Conservation (phyloP, 352 stramenopile genomes). For the Phytophthora fragariae region DNA sequence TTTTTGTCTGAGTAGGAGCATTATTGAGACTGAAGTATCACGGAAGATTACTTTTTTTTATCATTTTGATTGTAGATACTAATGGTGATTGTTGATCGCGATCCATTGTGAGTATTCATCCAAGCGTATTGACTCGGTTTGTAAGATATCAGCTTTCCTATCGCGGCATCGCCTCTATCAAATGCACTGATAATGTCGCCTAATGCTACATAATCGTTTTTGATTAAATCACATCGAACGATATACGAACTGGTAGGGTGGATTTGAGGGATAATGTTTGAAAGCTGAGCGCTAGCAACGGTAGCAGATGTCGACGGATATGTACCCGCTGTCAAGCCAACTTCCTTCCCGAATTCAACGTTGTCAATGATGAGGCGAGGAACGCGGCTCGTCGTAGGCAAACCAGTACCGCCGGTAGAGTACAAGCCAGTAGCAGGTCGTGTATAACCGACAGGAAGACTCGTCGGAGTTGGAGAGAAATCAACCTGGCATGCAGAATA, state of each 20-base stretch:
- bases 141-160: constrained; percentile 22
- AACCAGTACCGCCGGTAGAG: constrained; percentile 6
- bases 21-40: constrained; percentile 3
- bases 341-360: constrained; percentile 11
- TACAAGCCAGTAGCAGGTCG: constrained; percentile 13
- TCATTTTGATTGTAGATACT: constrained; percentile 21
- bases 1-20: constrained; percentile 19
- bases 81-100: constrained; percentile 11
- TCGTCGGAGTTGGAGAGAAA: background rate
- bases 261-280: constrained; percentile 14
- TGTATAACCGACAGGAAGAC: constrained; percentile 2
- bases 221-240: constrained; percentile 28
- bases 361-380: constrained; percentile 32
- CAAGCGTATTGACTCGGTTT: constrained; percentile 23
- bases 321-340: constrained; percentile 12
- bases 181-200: constrained; percentile 23
- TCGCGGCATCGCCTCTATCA: constrained; percentile 11
- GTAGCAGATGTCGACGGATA: constrained; percentile 19
- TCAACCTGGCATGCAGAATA: constrained; percentile 22
- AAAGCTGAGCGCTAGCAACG: background rate
- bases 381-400: constrained; percentile 8
- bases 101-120: constrained; percentile 18
- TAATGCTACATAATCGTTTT: constrained; percentile 29
- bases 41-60: constrained; percentile 4
- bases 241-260: constrained; percentile 18